Evolutionary conservation across 495 filamentous ascomycete species (phyloP).

Genomic region (Trichoderma gamsii): DNA sequence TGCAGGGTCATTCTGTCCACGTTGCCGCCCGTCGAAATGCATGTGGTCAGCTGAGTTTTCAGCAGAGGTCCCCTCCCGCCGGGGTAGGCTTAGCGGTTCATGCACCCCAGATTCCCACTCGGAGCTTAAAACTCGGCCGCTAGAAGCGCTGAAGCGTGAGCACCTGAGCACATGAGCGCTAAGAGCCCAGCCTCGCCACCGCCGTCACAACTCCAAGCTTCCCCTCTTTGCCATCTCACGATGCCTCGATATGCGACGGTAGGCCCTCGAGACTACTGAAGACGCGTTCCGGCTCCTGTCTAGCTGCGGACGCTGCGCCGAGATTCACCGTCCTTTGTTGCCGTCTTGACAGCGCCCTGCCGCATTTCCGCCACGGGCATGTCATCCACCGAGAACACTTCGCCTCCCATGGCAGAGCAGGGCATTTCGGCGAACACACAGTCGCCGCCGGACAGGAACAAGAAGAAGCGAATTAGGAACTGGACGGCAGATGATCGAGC

Average conservation of each 20-base stretch:
- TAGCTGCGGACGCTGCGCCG: not conserved
- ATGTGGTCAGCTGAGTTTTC: constrained; percentile 1
- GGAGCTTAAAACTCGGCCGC: constrained; percentile 10
- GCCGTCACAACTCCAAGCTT: not conserved
- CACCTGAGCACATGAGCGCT: constrained; percentile 2
- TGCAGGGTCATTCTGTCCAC: not conserved
- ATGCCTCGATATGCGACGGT: not conserved
- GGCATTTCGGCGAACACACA: not conserved
- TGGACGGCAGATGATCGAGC: constrained; percentile 1
- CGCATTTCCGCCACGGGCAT: not conserved
- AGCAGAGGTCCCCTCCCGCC: not conserved
- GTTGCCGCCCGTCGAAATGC: not conserved
- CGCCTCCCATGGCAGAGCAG: constrained; percentile 8
- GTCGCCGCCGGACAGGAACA: not conserved
- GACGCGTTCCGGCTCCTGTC: not conserved
- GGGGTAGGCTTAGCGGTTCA: not conserved
- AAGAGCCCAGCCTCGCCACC: not conserved
- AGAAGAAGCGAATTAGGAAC: not conserved
- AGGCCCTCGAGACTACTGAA: not conserved
- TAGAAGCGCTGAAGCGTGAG: constrained; percentile 5
- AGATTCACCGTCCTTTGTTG: not conserved
- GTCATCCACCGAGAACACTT: constrained; percentile 1
- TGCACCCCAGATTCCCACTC: constrained; percentile 9
- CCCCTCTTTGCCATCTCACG: constrained; percentile 12
- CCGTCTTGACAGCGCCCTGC: not conserved